Evolutionary conservation across 345 rosid genomes (phyloP).

Genomic region (Erysimum cheiranthoides): DNA sequence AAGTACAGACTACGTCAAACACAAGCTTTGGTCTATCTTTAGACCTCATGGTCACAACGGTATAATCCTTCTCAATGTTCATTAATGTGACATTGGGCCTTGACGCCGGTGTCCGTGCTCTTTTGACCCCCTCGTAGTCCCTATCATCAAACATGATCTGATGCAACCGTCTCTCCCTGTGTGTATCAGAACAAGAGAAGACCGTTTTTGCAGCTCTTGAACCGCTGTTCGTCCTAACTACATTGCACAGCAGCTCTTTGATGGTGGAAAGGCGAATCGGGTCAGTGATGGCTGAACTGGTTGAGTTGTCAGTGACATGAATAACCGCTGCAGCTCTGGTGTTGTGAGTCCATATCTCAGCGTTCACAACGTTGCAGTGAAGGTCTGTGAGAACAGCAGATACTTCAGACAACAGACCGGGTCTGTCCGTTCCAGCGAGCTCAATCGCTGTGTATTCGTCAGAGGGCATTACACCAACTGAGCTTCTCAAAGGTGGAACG

Average conservation of each 20-base stretch:
- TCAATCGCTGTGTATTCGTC: conserved; percentile 85
- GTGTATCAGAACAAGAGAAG: conserved; percentile 68
- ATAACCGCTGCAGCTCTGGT: conserved; percentile 90
- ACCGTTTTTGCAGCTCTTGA: conserved; percentile 63
- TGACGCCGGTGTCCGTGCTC: conserved; percentile 49
- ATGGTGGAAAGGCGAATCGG: conserved; percentile 65
- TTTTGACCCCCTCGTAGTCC: conserved; percentile 76
- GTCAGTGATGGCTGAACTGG: conserved; percentile 68
- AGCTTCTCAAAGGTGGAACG: conserved; percentile 61
- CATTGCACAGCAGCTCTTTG: conserved; percentile 68
- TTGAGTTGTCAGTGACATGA: conserved; percentile 69
- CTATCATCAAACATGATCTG: conserved; percentile 94
- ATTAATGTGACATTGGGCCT: conserved; percentile 72
- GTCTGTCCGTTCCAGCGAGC: conserved; percentile 84
- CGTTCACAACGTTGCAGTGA: conserved; percentile 78
- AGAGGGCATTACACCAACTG: conserved; percentile 80
- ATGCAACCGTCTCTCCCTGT: conserved; percentile 85
- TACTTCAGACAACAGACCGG: conserved; percentile 88
- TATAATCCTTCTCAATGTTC: conserved; percentile 82
- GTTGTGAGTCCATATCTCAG: conserved; percentile 98
- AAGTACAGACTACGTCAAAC: conserved; percentile 87
- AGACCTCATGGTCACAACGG: conserved; percentile 81
- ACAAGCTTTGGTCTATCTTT: conserved; percentile 83
- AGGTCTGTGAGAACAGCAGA: conserved; percentile 89
- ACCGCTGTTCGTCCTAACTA: conserved; percentile 66